Base-by-base conservation (phyloP, 495 filamentous ascomycete genomes). In the Trichoderma virens region DNA sequence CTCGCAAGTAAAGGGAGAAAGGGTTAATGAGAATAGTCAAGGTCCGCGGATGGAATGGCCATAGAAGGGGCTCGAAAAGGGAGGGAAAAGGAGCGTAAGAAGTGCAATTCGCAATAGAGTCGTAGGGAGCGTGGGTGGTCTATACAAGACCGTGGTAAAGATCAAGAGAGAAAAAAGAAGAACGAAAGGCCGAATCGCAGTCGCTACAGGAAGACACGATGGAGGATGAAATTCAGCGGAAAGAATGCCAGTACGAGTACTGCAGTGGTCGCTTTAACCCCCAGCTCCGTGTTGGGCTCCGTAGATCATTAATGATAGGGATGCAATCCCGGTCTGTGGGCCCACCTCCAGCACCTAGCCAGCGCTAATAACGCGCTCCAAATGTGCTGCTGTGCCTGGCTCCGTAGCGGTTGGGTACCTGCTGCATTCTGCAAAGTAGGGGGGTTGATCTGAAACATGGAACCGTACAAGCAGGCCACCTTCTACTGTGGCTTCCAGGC, bases 231-330 rank as follows among this genome's bases (percentile, higher is more conserved):
- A 20, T 6, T 35, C 34, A 6, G 8, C 18, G 41, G 41, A 45
- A 20, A 18, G 41, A 45, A 45, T 45, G 41, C 8, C 6, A 35
- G 34, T 35, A 6, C 34, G 34, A 13, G 6, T 35, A 13, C 34
- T 35, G 34, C 34, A 0, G 6, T 35, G n/a, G n/a, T n/a, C n/a
- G n/a, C n/a, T n/a, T n/a, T n/a, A n/a, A n/a, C n/a, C n/a, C n/a
- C n/a, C n/a, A n/a, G n/a, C 45, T 51, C 20, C 20, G 45, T 51
- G 20, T 20, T 25, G 23, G 45, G 45, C 45, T 51, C 45, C 45
- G 20, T 51, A 56, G 27, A 56, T 30, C 51, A 27, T 56, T 56
- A 56, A 56, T 56, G 51, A 56, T 56, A 56, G 51, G 51, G 51
- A 56, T 30, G 51, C 25, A 27, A 27, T 56, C 51, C 51, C 25